Evolutionary conservation across 345 rosid species (phyloP), one percentile per base, ranked within the genome.

Genomic region (Linum lewisii): DNA sequence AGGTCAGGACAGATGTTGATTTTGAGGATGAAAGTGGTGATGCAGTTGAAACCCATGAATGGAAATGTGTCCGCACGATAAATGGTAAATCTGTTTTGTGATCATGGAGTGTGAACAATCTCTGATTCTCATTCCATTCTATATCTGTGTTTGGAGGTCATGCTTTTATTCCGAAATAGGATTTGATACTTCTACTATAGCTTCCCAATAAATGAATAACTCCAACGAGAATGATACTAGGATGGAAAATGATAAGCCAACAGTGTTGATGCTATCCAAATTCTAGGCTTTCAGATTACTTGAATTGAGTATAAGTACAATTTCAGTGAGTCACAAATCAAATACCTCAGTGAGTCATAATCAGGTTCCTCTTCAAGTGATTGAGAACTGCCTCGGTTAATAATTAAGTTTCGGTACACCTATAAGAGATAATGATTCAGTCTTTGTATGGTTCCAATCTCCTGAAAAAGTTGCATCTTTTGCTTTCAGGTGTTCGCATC

Each of bases 41-140:
- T 84, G 97, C 89, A 55, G 49, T 88, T 59, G 96, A 92, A 65
- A 87, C 90, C 59, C 82, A 92, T 66, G 69, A 83, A 57, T 92
- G 98, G 98, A 86, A 84, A 82, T 92, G 96, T 74, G 83, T 92
- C 52, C 83, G 89, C 58, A 88, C 89, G 9, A 51, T 86, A 57
- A 82, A 88, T 77, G 97, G 98, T 92, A 72, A 9, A 42, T 42
- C 49, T 45, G 24, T 60, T 21, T 64, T 10, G 38, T 34, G 0
- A n/a, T n/a, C n/a, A n/a, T n/a, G 7, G 34, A 3, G 34, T 4
- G 34, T 0, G 4, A 29, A 29, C 34, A 8, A 29, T n/a, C 34
- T 29, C 7, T 29, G 4, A 29, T 29, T 0, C 34, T 29, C n/a
- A n/a, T n/a, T n/a, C n/a, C n/a, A n/a, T n/a, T n/a, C n/a, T n/a